phyloP scores from a whole-genome alignment of 306 rosid species.

The Senna siamea region DNA sequence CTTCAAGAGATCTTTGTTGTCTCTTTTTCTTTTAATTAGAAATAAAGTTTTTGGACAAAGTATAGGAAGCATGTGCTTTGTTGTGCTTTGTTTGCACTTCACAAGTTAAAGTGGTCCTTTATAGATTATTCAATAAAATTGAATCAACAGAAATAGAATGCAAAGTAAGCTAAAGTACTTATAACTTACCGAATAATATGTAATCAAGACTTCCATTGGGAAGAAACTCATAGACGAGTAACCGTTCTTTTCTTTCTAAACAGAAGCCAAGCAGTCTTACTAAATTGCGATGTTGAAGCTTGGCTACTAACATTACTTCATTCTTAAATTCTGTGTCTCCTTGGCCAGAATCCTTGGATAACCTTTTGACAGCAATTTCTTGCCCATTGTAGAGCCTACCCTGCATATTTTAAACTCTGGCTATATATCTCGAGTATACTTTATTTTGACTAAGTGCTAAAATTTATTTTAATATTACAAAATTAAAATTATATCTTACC shows the following conservation, averaged over 20 bases:
- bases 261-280: slow-evolving; percentile 54
- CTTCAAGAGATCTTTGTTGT: no score
- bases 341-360: slow-evolving; percentile 48
- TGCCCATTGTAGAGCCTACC: background rate
- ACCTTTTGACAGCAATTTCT: slow-evolving; percentile 51
- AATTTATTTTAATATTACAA: background rate
- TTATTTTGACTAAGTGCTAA: background rate
- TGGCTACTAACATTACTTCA: slow-evolving; percentile 55
- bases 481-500: background rate
- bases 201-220: slow-evolving; percentile 56
- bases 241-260: slow-evolving; percentile 48
- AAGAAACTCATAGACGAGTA: slow-evolving; percentile 61
- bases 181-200: slow-evolving; percentile 48
- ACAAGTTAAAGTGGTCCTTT: no score
- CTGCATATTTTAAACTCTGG: background rate
- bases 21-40: no score
- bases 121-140: no score
- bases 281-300: slow-evolving; percentile 58
- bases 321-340: slow-evolving; percentile 59
- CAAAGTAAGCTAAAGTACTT: background rate
- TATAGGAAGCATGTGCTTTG: no score
- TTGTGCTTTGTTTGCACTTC: no score
- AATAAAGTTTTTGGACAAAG: no score
- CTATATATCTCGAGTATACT: background rate
- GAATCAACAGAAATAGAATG: background rate